A percentile compares a stretch with the other conserved stretches of the same genome.
Conservation (phyloP, 306 rosid genomes). For the Senna siamea region DNA sequence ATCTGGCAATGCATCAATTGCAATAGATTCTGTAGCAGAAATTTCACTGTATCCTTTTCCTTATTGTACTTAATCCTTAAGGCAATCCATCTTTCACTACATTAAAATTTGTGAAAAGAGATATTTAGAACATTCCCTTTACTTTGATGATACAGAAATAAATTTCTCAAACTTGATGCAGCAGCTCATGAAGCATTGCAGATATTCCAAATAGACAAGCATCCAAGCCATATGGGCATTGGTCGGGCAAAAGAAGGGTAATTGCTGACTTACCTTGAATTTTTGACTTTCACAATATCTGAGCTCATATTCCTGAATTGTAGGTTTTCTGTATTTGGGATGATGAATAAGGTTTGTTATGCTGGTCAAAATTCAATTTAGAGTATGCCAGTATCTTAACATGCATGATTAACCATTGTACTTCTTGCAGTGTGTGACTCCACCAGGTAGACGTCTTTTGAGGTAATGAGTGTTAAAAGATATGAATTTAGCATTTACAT, state of each 20-base stretch:
- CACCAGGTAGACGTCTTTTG: constrained; percentile 89
- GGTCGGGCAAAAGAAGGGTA: constrained; percentile 99
- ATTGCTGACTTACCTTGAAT: constrained; percentile 34
- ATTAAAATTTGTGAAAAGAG: constrained; percentile 24
- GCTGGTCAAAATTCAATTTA: constrained; percentile 38
- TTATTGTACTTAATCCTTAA: constrained; percentile 31
- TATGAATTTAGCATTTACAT: constrained; percentile 8
- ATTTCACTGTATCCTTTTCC: constrained; percentile 80
- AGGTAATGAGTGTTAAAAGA: constrained; percentile 55
- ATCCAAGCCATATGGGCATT: constrained; percentile 99
- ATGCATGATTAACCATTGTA: constrained; percentile 34
- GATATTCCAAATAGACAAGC: constrained; percentile 95
- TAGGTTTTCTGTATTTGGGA: constrained; percentile 97
- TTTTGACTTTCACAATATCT: constrained; percentile 31
- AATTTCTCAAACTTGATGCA: constrained; percentile 88
- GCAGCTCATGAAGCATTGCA: constrained; percentile 95
- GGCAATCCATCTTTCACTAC: constrained; percentile 27
- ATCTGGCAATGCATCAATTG: constrained; percentile 72
- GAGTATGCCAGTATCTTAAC: constrained; percentile 32
- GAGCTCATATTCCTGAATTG: constrained; percentile 38
- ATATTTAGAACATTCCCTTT: constrained; percentile 41
- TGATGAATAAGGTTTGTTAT: constrained; percentile 90
- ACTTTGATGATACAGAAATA: constrained; percentile 67
- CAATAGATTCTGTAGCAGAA: constrained; percentile 78
- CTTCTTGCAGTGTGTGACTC: constrained; percentile 79